Conservation (phyloP, 148 eudicot species). For the Rhododendron griersonianum region DNA sequence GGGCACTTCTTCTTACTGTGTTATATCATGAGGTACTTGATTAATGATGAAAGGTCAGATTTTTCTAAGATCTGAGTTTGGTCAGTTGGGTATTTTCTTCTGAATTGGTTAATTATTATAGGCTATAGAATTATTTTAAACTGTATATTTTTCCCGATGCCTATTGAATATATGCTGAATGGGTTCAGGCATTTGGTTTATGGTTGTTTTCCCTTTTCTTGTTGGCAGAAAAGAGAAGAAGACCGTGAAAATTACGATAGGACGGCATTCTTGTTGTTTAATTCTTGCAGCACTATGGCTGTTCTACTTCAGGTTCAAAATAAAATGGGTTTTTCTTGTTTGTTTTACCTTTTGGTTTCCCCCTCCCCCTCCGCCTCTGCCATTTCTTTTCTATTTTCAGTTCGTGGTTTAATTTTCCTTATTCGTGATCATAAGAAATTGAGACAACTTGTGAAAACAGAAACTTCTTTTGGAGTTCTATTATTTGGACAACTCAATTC, state of each 20-base stretch:
- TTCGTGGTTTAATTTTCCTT: background rate
- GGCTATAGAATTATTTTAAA: background rate
- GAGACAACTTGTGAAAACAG: background rate
- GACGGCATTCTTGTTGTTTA: background rate
- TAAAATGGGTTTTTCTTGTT: background rate
- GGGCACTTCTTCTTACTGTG: no score
- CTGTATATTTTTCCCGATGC: background rate
- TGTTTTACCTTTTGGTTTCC: background rate
- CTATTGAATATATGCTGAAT: background rate
- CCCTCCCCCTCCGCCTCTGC: no score
- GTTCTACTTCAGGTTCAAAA: conserved; percentile 5
- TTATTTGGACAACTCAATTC: background rate
- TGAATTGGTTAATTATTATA: background rate
- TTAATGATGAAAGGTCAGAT: background rate
- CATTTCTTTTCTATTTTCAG: no score
- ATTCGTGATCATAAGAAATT: background rate
- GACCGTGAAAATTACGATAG: background rate
- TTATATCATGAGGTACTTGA: background rate
- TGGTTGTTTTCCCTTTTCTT: background rate
- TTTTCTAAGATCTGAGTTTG: background rate
- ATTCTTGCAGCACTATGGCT: conserved; percentile 11
- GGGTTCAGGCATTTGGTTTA: background rate
- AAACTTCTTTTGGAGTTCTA: background rate
- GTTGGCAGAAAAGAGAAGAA: conserved; percentile 15
- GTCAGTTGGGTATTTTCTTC: background rate